These are phyloP conservation scores for Ophiognomonia clavigignenti-juglandacearum DNA, from an alignment of 2,329 filamentous ascomycete species.

Conservation along the genomic window DNA sequence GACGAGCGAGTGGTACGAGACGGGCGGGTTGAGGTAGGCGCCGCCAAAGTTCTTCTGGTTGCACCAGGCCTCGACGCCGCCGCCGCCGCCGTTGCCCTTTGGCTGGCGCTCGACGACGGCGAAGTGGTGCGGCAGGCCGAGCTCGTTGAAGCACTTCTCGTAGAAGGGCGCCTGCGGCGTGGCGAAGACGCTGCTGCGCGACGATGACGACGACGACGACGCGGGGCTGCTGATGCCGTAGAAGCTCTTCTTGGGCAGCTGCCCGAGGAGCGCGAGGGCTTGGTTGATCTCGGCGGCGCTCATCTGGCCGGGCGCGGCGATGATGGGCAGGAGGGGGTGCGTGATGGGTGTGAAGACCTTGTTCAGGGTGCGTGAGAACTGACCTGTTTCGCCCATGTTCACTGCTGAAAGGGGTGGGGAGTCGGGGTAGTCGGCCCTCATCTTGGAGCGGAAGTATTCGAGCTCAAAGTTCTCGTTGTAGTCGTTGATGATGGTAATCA, in stretches of 20 bases:
- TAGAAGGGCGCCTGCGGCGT: slow-evolving; percentile 79
- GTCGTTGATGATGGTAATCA: slow-evolving; percentile 79
- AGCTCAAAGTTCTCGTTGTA: slow-evolving; percentile 86
- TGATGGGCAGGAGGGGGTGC: slow-evolving; percentile 76
- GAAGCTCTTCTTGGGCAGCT: slow-evolving; percentile 72
- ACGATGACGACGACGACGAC: no score
- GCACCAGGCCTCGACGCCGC: slow-evolving; percentile 70
- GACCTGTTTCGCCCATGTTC: slow-evolving; percentile 84
- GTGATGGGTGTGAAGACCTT: slow-evolving; percentile 86
- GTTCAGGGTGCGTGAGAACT: slow-evolving; percentile 78
- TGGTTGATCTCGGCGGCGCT: slow-evolving; percentile 82
- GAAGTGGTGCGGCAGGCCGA: slow-evolving; percentile 82
- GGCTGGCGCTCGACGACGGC: slow-evolving; percentile 66
- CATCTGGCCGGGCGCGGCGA: slow-evolving; percentile 80
- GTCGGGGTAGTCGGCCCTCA: slow-evolving; percentile 63
- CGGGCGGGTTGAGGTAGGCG: slow-evolving; percentile 72
- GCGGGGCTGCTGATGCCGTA: slow-evolving; percentile 73
- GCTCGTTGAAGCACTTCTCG: slow-evolving; percentile 76
- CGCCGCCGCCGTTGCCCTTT: slow-evolving; percentile 56
- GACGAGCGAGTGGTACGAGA: slow-evolving; percentile 57
- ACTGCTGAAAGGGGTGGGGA: slow-evolving; percentile 74
- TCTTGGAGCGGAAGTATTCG: slow-evolving; percentile 79
- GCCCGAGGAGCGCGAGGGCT: slow-evolving; percentile 71
- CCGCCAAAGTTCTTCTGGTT: slow-evolving; percentile 74
- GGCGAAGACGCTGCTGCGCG: slow-evolving; percentile 52